phyloP scores from a whole-genome alignment of 1,139 yeast genomes.

The Yamadazyma blattariae region DNA sequence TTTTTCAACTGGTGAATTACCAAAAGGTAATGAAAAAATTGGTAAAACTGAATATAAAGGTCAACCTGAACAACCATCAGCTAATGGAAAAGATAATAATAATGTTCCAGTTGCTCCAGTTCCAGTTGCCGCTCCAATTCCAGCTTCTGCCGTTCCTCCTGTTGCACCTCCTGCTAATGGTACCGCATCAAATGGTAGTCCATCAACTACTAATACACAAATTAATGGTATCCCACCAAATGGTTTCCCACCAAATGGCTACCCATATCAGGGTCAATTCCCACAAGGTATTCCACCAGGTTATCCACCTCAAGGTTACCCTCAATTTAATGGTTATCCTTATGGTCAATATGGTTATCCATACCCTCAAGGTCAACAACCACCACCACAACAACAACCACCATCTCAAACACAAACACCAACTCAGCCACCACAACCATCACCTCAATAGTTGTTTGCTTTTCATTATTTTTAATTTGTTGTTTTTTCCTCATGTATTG shows the following conservation, averaged over 20 bases:
- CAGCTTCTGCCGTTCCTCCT: constrained; percentile 9
- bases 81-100: constrained; percentile 12
- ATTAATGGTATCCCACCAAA: constrained; percentile 13
- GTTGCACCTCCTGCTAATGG: constrained; percentile 10
- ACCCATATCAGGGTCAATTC: constrained; percentile 7
- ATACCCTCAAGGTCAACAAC: too few species aligned
- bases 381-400: constrained; percentile 11
- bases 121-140: constrained; percentile 13
- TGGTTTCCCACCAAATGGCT: constrained; percentile 11
- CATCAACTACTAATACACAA: constrained; percentile 1
- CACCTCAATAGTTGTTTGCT: too few species aligned
- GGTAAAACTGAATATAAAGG: constrained; percentile 49
- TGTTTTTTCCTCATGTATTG: background rate
- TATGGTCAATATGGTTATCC: constrained; percentile 22
- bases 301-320: constrained; percentile 10
- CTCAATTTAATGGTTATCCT: constrained; percentile 26
- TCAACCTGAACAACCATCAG: constrained; percentile 42
- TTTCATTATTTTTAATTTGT: too few species aligned
- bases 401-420: constrained; percentile 10
- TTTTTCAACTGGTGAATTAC: constrained; percentile 69
- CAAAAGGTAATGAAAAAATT: constrained; percentile 47
- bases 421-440: too few species aligned
- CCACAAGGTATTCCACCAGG: constrained; percentile 4
- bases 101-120: constrained; percentile 8
- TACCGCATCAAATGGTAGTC: constrained; percentile 12